Conservation (phyloP, 352 stramenopile species). For the Globisporangium nagaii region DNA sequence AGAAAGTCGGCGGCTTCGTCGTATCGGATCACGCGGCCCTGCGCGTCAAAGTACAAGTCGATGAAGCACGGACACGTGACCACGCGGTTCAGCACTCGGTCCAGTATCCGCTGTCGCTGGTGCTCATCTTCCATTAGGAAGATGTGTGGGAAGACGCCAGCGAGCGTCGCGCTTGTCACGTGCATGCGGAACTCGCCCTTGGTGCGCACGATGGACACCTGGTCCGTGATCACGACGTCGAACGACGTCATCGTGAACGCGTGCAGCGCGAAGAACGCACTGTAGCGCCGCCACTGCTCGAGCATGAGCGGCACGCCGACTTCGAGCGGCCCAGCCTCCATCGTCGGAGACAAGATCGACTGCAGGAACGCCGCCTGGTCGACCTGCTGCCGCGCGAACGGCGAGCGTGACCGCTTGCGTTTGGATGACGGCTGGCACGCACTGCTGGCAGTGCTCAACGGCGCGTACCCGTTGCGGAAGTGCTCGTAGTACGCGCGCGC, state of each 20-base stretch:
- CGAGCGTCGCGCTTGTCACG: not conserved
- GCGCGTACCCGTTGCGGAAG: conserved; percentile 6
- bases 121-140: not conserved
- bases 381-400: too few species aligned
- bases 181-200: conserved; percentile 4
- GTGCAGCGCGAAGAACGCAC: conserved; percentile 1
- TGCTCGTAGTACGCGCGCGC: conserved; percentile 3
- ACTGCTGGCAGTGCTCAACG: not conserved
- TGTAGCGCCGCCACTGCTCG: conserved; percentile 10
- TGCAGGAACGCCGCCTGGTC: conserved; percentile 8
- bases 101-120: conserved; percentile 1
- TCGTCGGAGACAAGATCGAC: conserved; percentile 4
- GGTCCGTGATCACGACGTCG: conserved; percentile 2
- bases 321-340: conserved; percentile 5
- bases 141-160: conserved; percentile 3
- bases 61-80: conserved; percentile 13
- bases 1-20: conserved; percentile 17
- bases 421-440: too few species aligned
- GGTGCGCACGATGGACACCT: conserved; percentile 3
- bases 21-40: conserved; percentile 16
- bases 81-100: conserved; percentile 13
- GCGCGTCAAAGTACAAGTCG: conserved; percentile 19
- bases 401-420: too few species aligned
- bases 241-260: conserved; percentile 2
- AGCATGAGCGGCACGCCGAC: conserved; percentile 3